Evolutionary conservation across 164 flowering plant species (phyloP).

Genomic region (Sextonia rubra): DNA sequence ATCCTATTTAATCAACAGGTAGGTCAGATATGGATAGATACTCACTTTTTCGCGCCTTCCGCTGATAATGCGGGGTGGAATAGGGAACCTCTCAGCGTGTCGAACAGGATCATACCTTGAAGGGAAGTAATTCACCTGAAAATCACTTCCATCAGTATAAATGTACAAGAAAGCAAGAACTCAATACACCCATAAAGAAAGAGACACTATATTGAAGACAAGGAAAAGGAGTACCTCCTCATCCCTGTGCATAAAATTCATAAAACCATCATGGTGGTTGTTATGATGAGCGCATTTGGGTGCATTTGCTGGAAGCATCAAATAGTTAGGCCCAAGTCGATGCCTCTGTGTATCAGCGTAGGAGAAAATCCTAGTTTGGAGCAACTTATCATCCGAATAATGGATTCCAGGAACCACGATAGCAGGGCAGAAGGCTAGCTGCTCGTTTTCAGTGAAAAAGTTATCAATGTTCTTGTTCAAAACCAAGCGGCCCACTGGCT

Average conservation of each 20-base stretch:
- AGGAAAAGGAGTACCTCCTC: constrained; percentile 64
- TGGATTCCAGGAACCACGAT: constrained; percentile 85
- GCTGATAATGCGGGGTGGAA: constrained; percentile 38
- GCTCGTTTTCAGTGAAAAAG: constrained; percentile 97
- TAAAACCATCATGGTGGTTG: constrained; percentile 93
- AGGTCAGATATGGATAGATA: background rate
- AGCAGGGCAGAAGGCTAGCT: constrained; percentile 90
- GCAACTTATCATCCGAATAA: constrained; percentile 92
- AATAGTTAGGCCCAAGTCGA: constrained; percentile 94
- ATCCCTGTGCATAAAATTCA: constrained; percentile 99
- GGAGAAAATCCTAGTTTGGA: constrained; percentile 82
- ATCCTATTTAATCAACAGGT: background rate
- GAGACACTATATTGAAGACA: background rate
- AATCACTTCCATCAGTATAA: constrained; percentile 5
- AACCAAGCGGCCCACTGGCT: constrained; percentile 93
- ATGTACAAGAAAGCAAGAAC: background rate
- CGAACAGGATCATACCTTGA: constrained; percentile 82
- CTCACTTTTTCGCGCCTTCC: constrained; percentile 82
- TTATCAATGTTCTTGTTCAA: constrained; percentile 91
- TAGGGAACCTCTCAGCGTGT: constrained; percentile 74
- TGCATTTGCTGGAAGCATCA: constrained; percentile 90
- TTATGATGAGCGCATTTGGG: constrained; percentile 94
- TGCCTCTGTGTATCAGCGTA: constrained; percentile 96
- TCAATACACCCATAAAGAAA: background rate
- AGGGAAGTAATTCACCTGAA: constrained; percentile 90